phyloP scores from a whole-genome alignment of 257 asterid genomes.

The Solanum microdontum region DNA sequence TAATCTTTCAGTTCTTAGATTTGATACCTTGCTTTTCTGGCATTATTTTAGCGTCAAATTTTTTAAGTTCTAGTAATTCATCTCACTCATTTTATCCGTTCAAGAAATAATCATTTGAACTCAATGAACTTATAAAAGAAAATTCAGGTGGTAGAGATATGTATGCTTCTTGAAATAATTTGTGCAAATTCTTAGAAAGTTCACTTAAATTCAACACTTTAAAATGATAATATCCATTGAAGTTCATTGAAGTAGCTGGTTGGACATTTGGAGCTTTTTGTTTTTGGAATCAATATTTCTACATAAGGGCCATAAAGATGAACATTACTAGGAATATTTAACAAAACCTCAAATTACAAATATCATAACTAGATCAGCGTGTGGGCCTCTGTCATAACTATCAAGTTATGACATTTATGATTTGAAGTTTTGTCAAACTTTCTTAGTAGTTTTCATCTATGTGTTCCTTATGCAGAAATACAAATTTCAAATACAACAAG shows the following conservation, averaged over 20 bases:
- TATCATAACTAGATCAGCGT: neutral
- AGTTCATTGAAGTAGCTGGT: neutral
- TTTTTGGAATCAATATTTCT: neutral
- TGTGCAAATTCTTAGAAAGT: neutral
- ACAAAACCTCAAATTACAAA: neutral
- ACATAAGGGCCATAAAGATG: neutral
- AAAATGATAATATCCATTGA: neutral
- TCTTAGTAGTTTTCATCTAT: too few relatives aligned
- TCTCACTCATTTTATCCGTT: neutral
- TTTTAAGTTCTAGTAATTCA: neutral
- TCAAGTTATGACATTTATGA: neutral
- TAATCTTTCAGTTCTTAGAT: too few relatives aligned
- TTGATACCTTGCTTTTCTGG: neutral
- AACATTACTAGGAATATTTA: too few relatives aligned
- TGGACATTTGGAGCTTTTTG: neutral
- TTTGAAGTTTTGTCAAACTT: neutral
- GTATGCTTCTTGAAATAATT: neutral
- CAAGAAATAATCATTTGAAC: neutral
- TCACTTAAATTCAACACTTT: neutral
- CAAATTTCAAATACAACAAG: neutral
- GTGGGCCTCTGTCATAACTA: neutral
- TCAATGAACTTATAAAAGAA: neutral
- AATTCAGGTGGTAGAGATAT: neutral
- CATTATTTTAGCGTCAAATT: neutral
- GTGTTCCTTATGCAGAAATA: neutral